These are phyloP conservation scores for Macroventuria anomochaeta DNA, from an alignment of 2,329 filamentous ascomycete species.

Conservation along the genomic window DNA sequence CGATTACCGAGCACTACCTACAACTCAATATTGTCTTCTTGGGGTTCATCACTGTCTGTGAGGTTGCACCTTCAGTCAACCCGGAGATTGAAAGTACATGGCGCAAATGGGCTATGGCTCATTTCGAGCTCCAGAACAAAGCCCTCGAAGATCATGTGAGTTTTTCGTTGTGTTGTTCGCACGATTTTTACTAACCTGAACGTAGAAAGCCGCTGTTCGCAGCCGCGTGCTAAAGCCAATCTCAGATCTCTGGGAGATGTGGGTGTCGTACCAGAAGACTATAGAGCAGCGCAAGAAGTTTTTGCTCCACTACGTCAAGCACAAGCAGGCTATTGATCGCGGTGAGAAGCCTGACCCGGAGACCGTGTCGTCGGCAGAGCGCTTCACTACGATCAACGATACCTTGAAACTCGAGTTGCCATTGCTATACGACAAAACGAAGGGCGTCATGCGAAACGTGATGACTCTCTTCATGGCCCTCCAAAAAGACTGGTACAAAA, in stretches of 20 bases:
- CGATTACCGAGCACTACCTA: constrained; percentile 78
- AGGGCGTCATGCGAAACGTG: constrained; percentile 82
- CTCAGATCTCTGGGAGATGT: constrained; percentile 76
- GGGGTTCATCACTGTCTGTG: constrained; percentile 83
- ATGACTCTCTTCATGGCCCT: constrained; percentile 83
- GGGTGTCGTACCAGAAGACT: constrained; percentile 82
- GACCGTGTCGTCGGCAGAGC: constrained; percentile 80
- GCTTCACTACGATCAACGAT: constrained; percentile 90
- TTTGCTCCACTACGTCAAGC: constrained; percentile 86
- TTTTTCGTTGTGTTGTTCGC: constrained; percentile 4
- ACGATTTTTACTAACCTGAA: constrained; percentile 17
- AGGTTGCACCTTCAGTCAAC: constrained; percentile 64
- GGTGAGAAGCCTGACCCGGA: constrained; percentile 90
- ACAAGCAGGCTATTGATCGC: constrained; percentile 75
- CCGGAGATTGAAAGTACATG: constrained; percentile 93
- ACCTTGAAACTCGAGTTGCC: constrained; percentile 92
- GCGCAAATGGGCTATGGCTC: constrained; percentile 86
- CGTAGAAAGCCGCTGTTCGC: constrained; percentile 68
- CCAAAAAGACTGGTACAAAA: constrained; percentile 80
- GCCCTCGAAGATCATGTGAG: constrained; percentile 84
- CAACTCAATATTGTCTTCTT: constrained; percentile 81
- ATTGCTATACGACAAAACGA: constrained; percentile 79
- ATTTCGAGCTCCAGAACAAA: constrained; percentile 83
- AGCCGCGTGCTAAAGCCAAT: constrained; percentile 87
- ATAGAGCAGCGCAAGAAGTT: constrained; percentile 96